Evolutionary conservation across 129 eudicot genomes (phyloP), one percentile per base, ranked within the genome.

Genomic region (Flaveria linearis): DNA sequence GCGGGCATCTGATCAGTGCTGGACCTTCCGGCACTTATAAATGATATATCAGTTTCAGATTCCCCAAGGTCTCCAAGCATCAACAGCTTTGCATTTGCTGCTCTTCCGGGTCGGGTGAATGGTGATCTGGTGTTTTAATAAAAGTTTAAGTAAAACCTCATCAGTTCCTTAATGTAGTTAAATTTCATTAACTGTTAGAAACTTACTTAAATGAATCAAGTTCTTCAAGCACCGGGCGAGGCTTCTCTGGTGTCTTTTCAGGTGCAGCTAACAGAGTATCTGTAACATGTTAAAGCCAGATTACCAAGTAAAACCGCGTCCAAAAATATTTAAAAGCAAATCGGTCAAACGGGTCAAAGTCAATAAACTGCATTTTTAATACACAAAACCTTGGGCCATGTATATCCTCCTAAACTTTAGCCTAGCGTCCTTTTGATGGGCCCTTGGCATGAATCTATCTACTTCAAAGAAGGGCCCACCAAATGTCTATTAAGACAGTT

Each of bases 11-110:
- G 85, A 78, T 85, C 89, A 8, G 80, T 53, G 81, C 85, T 88
- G n/a, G 82, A 82, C 57, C 88, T 81, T 39, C 53, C 86, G 9
- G 83, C 56, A 53, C 91, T 81, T 20, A 84, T 70, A 55, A 87
- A 86, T 17, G 91, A 82, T 76, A 88, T 75, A 60, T 88, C 93
- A 4, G 88, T 70, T 14, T 88, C 90, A 0, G 67, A 17, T 60
- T 80, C 89, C 2, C 84, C 74, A 2, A 78, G 70, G 12, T 88
- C 90, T 13, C 71, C 75, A 58, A 82, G 77, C 60, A 65, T 33
- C 81, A 83, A 50, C 67, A 83, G 46, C 68, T 73, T 81, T 12
- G 80, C 76, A 33, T 81, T 78, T 30, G 65, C 68, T 17, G 86
- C 84, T 78, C 76, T 72, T 68, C 76, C 81, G n/a, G 78, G 82